Evolutionary conservation across 495 filamentous ascomycete genomes (phyloP).

Genomic region (Annulohypoxylon maeteangense): DNA sequence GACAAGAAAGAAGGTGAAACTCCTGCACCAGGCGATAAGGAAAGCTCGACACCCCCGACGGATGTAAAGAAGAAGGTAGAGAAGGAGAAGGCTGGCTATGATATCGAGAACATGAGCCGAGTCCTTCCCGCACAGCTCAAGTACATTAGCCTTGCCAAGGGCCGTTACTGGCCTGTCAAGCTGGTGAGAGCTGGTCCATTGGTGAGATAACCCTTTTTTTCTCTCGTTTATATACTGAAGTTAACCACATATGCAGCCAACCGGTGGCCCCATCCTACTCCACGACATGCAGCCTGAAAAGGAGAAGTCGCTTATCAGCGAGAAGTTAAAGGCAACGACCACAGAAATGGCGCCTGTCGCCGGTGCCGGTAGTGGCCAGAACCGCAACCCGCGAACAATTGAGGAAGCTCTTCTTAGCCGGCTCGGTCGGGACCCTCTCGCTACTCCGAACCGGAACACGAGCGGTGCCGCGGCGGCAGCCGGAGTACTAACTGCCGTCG

Average conservation of each 20-base stretch:
- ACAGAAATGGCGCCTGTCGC: constrained; percentile 69
- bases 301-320: constrained; percentile 80
- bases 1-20: constrained; percentile 65
- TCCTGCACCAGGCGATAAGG: constrained; percentile 63
- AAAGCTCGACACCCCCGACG: constrained; percentile 57
- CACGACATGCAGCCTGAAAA: constrained; percentile 85
- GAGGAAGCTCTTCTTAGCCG: constrained; percentile 46
- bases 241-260: constrained; percentile 74
- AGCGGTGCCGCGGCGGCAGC: constrained; percentile 78
- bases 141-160: constrained; percentile 89
- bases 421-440: constrained; percentile 36
- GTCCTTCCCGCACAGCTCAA: constrained; percentile 94
- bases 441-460: constrained; percentile 42
- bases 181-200: constrained; percentile 69
- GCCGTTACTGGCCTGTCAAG: constrained; percentile 94
- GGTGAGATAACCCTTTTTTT: constrained; percentile 2
- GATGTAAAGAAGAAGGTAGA: constrained; percentile 84
- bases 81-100: constrained; percentile 96
- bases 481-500: constrained; percentile 80
- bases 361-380: constrained; percentile 44
- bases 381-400: constrained; percentile 37
- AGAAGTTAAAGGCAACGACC: constrained; percentile 84
- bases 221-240: constrained; percentile 10
- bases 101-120: constrained; percentile 95
- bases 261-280: constrained; percentile 90